Evolutionary conservation across 805 yeast genomes (phyloP).

Genomic region (Wickerhamomyces canadensis): DNA sequence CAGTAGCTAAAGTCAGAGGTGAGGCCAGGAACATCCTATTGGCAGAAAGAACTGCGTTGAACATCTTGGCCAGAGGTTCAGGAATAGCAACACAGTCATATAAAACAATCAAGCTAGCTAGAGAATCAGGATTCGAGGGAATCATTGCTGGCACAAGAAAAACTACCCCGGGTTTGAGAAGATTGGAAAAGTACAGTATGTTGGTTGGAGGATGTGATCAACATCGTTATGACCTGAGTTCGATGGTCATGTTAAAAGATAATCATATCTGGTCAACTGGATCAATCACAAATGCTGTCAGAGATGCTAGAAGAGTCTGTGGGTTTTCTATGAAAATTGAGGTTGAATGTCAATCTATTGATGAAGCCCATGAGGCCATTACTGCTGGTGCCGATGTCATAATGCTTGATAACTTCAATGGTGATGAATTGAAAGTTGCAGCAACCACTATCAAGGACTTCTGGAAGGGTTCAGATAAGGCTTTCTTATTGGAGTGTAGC

Average conservation of each 20-base stretch:
- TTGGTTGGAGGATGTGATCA: slow-evolving; percentile 91
- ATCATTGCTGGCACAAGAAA: slow-evolving; percentile 93
- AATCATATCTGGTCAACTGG: slow-evolving; percentile 93
- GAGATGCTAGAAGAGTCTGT: slow-evolving; percentile 68
- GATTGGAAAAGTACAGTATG: slow-evolving; percentile 90
- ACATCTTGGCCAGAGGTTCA: slow-evolving; percentile 73
- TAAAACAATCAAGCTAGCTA: slow-evolving; percentile 53
- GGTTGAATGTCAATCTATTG: slow-evolving; percentile 83
- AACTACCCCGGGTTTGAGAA: slow-evolving; percentile 93
- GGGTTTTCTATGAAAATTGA: slow-evolving; percentile 90
- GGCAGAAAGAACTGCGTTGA: slow-evolving; percentile 84
- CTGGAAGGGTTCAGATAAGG: slow-evolving; percentile 39
- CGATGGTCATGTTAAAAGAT: slow-evolving; percentile 96
- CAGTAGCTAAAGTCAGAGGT: slow-evolving; percentile 75
- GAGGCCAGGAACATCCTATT: slow-evolving; percentile 73
- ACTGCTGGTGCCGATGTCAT: slow-evolving; percentile 93
- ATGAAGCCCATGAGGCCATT: slow-evolving; percentile 89
- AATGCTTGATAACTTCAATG: slow-evolving; percentile 86
- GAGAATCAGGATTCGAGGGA: slow-evolving; percentile 66
- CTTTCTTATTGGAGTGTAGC: slow-evolving; percentile 78
- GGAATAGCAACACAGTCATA: slow-evolving; percentile 81
- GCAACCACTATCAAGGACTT: slow-evolving; percentile 56
- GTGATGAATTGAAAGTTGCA: slow-evolving; percentile 55
- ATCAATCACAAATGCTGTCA: slow-evolving; percentile 80
- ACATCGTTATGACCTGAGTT: slow-evolving; percentile 84